Percentiles rank a stretch among this genome's conserved stretches.
Conservation (phyloP, 257 asterid genomes). For the Nicotiana tomentosiformis region DNA sequence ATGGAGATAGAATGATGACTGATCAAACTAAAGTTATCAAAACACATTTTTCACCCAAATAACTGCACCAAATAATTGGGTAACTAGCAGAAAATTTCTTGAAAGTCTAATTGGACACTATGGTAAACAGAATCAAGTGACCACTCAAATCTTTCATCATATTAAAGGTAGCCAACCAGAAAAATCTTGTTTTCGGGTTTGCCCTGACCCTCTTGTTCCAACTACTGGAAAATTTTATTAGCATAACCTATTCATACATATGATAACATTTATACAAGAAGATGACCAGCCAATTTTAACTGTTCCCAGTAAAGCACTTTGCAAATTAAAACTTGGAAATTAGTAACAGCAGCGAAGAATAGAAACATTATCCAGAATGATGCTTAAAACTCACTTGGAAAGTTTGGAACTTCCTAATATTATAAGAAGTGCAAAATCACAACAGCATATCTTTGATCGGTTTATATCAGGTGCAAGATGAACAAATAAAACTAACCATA, state of each 20-base stretch:
- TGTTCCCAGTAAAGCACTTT: neutral
- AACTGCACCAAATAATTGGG: neutral
- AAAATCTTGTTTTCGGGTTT: neutral
- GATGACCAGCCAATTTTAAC: neutral
- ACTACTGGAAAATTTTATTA: neutral
- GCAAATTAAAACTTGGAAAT: neutral
- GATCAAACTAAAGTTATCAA: neutral
- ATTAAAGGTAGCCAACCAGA: neutral
- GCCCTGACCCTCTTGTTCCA: neutral
- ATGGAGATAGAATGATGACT: neutral
- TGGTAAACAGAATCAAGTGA: neutral
- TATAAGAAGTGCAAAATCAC: neutral
- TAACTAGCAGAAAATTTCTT: neutral
- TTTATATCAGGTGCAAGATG: neutral
- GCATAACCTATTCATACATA: neutral
- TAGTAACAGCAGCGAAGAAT: neutral
- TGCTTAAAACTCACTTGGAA: neutral
- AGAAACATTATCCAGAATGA: neutral
- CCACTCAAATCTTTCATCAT: neutral
- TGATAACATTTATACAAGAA: neutral
- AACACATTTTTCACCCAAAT: neutral
- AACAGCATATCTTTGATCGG: neutral
- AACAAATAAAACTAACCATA: constrained; percentile 1
- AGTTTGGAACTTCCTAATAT: neutral
- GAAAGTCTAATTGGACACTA: neutral